Evolutionary conservation across 177 flowering plant genomes (phyloP), one percentile per base, ranked within the genome.

Genomic region (Tripterygium wilfordii): DNA sequence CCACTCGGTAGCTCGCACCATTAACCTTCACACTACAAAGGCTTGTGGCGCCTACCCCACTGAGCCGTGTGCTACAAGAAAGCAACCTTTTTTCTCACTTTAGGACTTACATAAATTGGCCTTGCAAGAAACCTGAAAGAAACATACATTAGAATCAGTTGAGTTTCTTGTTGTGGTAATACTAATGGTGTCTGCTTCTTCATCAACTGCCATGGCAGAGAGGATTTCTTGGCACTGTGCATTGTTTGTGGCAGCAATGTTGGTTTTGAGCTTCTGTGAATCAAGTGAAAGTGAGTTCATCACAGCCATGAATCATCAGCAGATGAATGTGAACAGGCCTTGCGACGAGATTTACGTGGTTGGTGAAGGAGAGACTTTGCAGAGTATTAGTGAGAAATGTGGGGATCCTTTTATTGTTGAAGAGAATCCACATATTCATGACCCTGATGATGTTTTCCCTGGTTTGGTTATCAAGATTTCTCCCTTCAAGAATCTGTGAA

Each of bases 191-290:
- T 15, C 24, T 7, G 37, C 44, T 21, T 42, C 42, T 30, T 57
- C 70, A 6, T 44, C 65, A 8, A 48, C 60, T 0, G 44, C 55
- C 24, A 39, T 65, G 53, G 71, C 71, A 8, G 75, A 69, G 63
- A 65, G 33, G 54, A 31, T 66, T 19, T 53, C 63, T 1, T 68
- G 72, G 62, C 50, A 60, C 54, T 31, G 56, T 23, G 65, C 69
- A 0, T n/a, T 77, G 64, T 43, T 68, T n/a, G 18, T 68, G 43
- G 70, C 74, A 10, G 12, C 68, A 10, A 33, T 74, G 59, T 63
- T 77, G 36, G 50, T 65, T 2, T 8, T 65, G 48, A 67, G 70
- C 56, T 65, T 71, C 51, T 74, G 72, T 40, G 74, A 70, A n/a
- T 8, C 35, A 32, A 49, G 61, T 35, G 61, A 66, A n/a, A 50